Base-by-base conservation (phyloP, 2,329 filamentous ascomycete species). In the Sporothrix variecibatus region DNA sequence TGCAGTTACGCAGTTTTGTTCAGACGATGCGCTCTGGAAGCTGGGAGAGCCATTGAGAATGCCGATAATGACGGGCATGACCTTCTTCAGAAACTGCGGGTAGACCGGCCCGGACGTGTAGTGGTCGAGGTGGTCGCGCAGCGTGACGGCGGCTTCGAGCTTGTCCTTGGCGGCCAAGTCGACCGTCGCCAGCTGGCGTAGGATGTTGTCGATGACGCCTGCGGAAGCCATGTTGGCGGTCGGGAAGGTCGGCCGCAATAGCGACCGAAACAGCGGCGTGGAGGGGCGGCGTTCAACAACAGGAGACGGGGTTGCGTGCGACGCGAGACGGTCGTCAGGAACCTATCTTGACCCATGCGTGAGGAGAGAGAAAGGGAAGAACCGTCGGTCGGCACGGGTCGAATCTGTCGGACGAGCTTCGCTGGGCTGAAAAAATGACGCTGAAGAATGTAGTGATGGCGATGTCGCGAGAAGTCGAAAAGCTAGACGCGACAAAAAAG, bases 1-100 rank as follows among this genome's bases (percentile, higher is more conserved):
- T 89, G 81, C 93, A 97, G 81, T 96, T 96, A 77, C 96, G 94
- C 77, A 99, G 86, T 89, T 94, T 97, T 98, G 96, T 81, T 99
- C 96, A 71, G 91, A 88, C 1, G 94, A 97, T 79, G 92, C 94
- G 82, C 93, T 97, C 78, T 95, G 92, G 81, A 99, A 98, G 77
- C 97, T 93, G 53, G 94, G 95, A 79, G 92, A 91, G 72, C 94
- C 94, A 80, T 92, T 91, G 71, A 99, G 86, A 72, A 97, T 93
- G 81, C 89, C 91, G 81, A 96, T 89, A 84, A 98, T 96, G 46
- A 97, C 90, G 53, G 96, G 96, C 85, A 98, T 92, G 79, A 98
- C 87, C 83, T 93, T 93, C 80, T 93, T 90, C 75, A 99, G 87
- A 81, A 99, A 98, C 70, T 89, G 87, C 38, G 89, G 84, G 82